Conservation (phyloP, 192 early-diverging fungal species). For the Globomyces pollinis-pini region DNA sequence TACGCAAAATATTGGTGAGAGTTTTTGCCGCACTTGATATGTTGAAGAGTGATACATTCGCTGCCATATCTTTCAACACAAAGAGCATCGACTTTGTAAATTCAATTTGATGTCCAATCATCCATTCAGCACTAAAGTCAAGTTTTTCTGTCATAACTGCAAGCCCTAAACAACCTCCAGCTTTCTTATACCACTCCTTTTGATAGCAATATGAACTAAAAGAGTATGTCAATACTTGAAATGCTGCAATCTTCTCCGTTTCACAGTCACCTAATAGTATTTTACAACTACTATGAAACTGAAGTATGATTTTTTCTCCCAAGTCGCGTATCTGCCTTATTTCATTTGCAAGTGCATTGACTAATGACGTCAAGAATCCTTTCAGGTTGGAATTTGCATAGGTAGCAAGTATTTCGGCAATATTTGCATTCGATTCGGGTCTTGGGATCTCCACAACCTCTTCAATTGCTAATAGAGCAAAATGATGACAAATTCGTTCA, state of each 20-base stretch:
- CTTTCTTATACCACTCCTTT: conserved; percentile 76
- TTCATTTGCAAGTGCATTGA: conserved; percentile 69
- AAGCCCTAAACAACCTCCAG: conserved; percentile 86
- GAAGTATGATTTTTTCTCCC: conserved; percentile 58
- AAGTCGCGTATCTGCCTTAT: conserved; percentile 46
- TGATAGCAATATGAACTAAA: conserved; percentile 91
- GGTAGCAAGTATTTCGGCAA: conserved; percentile 26
- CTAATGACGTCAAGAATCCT: conserved; percentile 71
- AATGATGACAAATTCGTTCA: conserved; percentile 62
- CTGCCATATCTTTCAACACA: conserved; percentile 84
- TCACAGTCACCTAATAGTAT: conserved; percentile 42
- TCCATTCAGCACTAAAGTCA: conserved; percentile 80
- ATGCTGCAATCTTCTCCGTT: conserved; percentile 54
- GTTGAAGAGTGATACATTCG: conserved; percentile 68
- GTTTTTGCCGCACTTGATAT: conserved; percentile 65
- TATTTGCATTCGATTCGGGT: conserved; percentile 22
- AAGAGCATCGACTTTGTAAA: conserved; percentile 88
- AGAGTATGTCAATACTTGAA: conserved; percentile 70
- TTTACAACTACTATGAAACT: conserved; percentile 58
- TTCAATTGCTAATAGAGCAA: conserved; percentile 63
- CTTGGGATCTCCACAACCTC: conserved; percentile 52
- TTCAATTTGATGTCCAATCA: conserved; percentile 89
- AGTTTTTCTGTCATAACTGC: conserved; percentile 73
- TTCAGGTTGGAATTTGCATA: conserved; percentile 28
- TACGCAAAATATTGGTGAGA: conserved; percentile 60